These are phyloP conservation scores for Aquanectria penicillioides DNA, from an alignment of 2,329 filamentous ascomycete genomes.

Conservation along the genomic window DNA sequence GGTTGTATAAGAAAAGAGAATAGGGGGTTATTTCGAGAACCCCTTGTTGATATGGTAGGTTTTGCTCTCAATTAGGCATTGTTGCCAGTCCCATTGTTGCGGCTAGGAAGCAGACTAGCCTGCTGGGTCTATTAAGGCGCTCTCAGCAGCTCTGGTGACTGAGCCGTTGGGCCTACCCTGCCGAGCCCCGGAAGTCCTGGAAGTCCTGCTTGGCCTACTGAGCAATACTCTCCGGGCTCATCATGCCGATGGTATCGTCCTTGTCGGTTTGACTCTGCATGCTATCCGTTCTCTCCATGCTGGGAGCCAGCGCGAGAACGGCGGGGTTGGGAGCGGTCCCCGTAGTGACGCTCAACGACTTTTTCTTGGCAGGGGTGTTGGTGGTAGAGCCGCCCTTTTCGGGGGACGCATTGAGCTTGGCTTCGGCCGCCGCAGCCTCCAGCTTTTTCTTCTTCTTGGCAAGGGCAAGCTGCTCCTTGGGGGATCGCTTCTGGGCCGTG, in stretches of 20 bases:
- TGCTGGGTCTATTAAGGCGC: conserved; percentile 5
- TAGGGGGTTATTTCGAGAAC: background rate
- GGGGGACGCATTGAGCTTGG: conserved; percentile 50
- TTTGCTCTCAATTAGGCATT: conserved; percentile 10
- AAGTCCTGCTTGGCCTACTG: conserved; percentile 46
- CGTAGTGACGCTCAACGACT: conserved; percentile 50
- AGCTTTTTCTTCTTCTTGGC: conserved; percentile 90
- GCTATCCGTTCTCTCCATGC: conserved; percentile 69
- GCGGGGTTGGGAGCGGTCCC: conserved; percentile 51
- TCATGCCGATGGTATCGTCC: conserved; percentile 77
- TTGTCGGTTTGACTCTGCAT: conserved; percentile 70
- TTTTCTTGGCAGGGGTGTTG: conserved; percentile 64
- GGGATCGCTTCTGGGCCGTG: conserved; percentile 82
- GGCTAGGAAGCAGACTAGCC: background rate
- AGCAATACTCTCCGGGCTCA: conserved; percentile 83
- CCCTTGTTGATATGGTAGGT: conserved; percentile 3
- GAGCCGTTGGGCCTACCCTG: background rate
- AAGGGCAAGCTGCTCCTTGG: conserved; percentile 83
- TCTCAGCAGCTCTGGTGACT: background rate
- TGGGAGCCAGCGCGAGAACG: conserved; percentile 52
- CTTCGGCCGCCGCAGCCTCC: conserved; percentile 67
- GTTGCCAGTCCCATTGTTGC: conserved; percentile 5
- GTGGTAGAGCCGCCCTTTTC: conserved; percentile 50
- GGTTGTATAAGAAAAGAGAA: conserved; percentile 24
- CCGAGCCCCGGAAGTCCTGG: conserved; percentile 24